Conservation (phyloP, 805 yeast genomes). For the Kuraishia hungarica region DNA sequence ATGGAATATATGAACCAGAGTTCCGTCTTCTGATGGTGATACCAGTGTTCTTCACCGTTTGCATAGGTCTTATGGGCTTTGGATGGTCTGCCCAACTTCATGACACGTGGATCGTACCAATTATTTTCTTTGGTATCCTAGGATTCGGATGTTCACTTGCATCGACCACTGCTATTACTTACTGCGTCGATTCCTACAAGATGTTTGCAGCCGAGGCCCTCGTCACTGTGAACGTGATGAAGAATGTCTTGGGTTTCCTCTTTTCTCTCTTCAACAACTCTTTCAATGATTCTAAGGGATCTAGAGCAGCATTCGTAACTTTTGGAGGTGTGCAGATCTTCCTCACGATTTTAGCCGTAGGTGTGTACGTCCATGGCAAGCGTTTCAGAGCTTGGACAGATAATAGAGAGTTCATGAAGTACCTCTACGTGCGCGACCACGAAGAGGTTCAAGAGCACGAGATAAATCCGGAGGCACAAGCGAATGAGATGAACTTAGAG, state of each 20-base stretch:
- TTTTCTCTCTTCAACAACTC: constrained; percentile 48
- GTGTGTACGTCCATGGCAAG: constrained; percentile 49
- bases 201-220: constrained; percentile 51
- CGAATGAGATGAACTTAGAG: not conserved
- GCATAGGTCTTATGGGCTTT: constrained; percentile 51
- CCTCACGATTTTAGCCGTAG: constrained; percentile 39
- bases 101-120: constrained; percentile 50
- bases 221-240: constrained; percentile 45
- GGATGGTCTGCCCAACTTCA: constrained; percentile 46
- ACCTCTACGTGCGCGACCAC: constrained; percentile 20
- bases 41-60: constrained; percentile 34
- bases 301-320: constrained; percentile 37
- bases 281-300: constrained; percentile 32
- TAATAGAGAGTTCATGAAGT: constrained; percentile 29
- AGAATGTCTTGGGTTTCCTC: constrained; percentile 45
- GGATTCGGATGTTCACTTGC: constrained; percentile 56
- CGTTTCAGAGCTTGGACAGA: constrained; percentile 42
- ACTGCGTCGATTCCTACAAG: constrained; percentile 47
- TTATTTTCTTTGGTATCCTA: constrained; percentile 44
- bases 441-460: not conserved
- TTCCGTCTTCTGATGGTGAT: constrained; percentile 45
- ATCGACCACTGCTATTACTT: constrained; percentile 54
- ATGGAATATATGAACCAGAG: constrained; percentile 57
- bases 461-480: not conserved
- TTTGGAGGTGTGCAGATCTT: constrained; percentile 44